A percentile compares a stretch with the other conserved stretches of the same genome.
phyloP scores from a whole-genome alignment of 768 basidiomycete species.

The Termitomyces titanicus region DNA sequence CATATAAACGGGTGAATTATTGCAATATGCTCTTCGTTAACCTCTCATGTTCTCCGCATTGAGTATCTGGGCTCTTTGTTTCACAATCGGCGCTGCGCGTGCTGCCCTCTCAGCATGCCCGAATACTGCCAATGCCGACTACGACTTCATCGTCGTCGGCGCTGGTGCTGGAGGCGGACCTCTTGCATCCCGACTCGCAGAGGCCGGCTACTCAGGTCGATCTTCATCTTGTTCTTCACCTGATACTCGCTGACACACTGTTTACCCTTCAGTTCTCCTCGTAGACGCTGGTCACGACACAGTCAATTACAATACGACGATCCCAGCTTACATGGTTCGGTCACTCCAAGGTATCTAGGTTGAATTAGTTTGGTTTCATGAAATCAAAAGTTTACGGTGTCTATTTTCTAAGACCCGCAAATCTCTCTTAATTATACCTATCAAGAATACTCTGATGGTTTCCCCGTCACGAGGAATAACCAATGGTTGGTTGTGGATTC shows the following conservation, averaged over 20 bases:
- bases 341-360: constrained; percentile 21
- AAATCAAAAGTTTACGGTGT: neutral
- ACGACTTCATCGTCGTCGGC: constrained; percentile 24
- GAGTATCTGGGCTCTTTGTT: neutral
- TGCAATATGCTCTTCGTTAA: neutral
- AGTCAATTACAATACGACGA: constrained; percentile 24
- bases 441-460: constrained; percentile 24
- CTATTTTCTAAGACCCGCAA: constrained; percentile 17
- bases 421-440: constrained; percentile 25
- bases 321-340: constrained; percentile 22
- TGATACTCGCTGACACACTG: neutral
- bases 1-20: neutral
- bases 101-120: constrained; percentile 11
- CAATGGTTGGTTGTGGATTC: constrained; percentile 15
- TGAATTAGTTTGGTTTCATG: neutral
- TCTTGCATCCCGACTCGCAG: constrained; percentile 21
- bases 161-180: constrained; percentile 25
- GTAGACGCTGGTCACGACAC: constrained; percentile 27
- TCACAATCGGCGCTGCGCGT: neutral
- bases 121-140: constrained; percentile 10
- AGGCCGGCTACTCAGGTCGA: constrained; percentile 22
- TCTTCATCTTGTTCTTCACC: neutral
- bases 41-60: neutral
- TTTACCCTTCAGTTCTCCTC: constrained; percentile 18
- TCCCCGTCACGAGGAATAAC: constrained; percentile 19